Evolutionary conservation across 2,329 filamentous ascomycete species (phyloP).

Genomic region (Tolypocladium ovalisporum): DNA sequence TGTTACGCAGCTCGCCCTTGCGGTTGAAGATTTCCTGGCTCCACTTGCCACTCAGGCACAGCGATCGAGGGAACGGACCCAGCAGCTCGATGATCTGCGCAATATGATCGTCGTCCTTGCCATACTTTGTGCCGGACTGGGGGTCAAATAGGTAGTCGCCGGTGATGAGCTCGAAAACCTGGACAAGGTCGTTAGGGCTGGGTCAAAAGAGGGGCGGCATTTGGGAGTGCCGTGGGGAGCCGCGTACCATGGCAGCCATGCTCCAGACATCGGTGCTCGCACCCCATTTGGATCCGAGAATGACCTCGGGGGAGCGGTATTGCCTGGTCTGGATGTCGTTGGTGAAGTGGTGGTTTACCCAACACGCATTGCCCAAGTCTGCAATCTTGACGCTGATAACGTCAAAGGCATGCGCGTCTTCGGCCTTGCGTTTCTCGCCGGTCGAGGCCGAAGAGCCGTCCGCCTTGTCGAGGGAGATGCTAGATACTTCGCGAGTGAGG

Average conservation of each 20-base stretch:
- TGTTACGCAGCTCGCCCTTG: conserved; percentile 94
- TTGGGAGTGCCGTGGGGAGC: not conserved
- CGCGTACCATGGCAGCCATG: conserved; percentile 92
- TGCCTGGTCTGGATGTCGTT: conserved; percentile 98
- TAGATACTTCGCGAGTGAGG: conserved; percentile 84
- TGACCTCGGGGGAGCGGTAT: conserved; percentile 94
- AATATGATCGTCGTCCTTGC: conserved; percentile 98
- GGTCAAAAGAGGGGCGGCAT: not conserved
- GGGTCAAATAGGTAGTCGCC: conserved; percentile 98
- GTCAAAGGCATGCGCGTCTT: conserved; percentile 48
- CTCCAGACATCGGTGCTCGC: conserved; percentile 99
- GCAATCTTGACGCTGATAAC: conserved; percentile 98
- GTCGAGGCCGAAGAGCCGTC: conserved; percentile 36
- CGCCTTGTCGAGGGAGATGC: conserved; percentile 81
- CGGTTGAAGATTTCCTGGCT: conserved; percentile 98
- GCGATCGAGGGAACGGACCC: conserved; percentile 82
- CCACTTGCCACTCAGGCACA: conserved; percentile 92
- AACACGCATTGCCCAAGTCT: conserved; percentile 95
- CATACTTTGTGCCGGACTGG: conserved; percentile 96
- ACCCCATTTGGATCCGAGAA: conserved; percentile 93
- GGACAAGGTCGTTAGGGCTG: not conserved
- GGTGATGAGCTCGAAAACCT: conserved; percentile 97
- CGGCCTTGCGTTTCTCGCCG: conserved; percentile 52
- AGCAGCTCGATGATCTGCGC: conserved; percentile 97
- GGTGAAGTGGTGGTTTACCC: conserved; percentile 98